Percentiles rank a stretch among this genome's conserved stretches.
These are phyloP conservation scores for Candida silvatica DNA, from an alignment of 805 yeast species.

Conservation along the genomic window DNA sequence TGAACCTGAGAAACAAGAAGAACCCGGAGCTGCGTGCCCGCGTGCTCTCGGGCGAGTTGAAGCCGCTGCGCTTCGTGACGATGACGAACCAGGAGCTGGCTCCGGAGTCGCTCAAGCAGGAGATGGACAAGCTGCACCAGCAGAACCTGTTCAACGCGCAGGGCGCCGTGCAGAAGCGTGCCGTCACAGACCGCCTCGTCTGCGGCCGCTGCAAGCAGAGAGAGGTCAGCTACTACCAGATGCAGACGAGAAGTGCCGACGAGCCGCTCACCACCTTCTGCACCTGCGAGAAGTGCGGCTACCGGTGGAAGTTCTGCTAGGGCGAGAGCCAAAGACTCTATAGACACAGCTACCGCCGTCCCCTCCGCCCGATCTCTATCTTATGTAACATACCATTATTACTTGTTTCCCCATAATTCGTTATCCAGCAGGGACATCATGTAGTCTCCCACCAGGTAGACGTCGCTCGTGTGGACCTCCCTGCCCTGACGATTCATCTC, in stretches of 20 bases:
- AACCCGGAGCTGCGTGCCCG: slow-evolving; percentile 77
- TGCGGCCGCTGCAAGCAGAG: slow-evolving; percentile 98
- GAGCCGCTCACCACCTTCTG: slow-evolving; percentile 98
- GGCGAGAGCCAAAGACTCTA: not conserved
- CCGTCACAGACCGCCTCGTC: slow-evolving; percentile 91
- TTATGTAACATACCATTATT: not conserved
- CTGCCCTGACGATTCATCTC: slow-evolving; percentile 3
- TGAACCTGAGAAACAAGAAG: slow-evolving; percentile 81
- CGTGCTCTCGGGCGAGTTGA: slow-evolving; percentile 57
- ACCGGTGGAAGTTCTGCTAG: slow-evolving; percentile 93
- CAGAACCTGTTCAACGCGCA: slow-evolving; percentile 93
- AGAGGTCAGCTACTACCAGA: slow-evolving; percentile 93
- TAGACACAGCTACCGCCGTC: not conserved
- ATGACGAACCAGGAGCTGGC: slow-evolving; percentile 97
- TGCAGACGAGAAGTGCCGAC: slow-evolving; percentile 98
- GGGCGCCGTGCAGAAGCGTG: slow-evolving; percentile 93
- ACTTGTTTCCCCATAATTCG: not conserved
- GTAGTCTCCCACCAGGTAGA: slow-evolving; percentile 7
- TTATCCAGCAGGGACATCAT: slow-evolving; percentile 1
- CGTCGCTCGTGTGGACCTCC: slow-evolving; percentile 5
- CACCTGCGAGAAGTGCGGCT: slow-evolving; percentile 96
- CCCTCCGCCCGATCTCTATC: not conserved
- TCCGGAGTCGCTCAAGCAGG: slow-evolving; percentile 80
- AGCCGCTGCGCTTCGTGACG: slow-evolving; percentile 54
- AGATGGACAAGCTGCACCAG: slow-evolving; percentile 76